These are phyloP conservation scores for Pythium aquatile DNA, from an alignment of 352 stramenopile species.

Conservation along the genomic window DNA sequence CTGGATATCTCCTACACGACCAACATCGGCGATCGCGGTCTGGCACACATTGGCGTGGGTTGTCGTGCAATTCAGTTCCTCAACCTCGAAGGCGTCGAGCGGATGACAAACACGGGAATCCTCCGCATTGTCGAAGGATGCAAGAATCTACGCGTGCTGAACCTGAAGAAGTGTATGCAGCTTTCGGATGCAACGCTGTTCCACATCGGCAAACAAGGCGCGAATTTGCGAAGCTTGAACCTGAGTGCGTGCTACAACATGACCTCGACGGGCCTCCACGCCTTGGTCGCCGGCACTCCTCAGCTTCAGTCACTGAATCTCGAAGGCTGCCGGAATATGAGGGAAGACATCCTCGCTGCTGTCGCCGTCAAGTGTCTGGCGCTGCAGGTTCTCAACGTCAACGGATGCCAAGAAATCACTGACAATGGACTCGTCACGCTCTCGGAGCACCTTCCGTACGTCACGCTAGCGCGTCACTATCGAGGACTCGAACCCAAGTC, in stretches of 20 bases:
- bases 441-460: slow-evolving; percentile 66
- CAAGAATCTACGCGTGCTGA: slow-evolving; percentile 53
- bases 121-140: slow-evolving; percentile 49
- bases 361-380: slow-evolving; percentile 51
- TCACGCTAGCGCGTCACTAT: slow-evolving; percentile 49
- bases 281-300: slow-evolving; percentile 48
- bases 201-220: slow-evolving; percentile 46
- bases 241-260: slow-evolving; percentile 59
- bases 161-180: slow-evolving; percentile 59
- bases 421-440: slow-evolving; percentile 69
- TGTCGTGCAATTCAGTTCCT: slow-evolving; percentile 68
- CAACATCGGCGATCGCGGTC: slow-evolving; percentile 55
- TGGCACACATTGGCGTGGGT: slow-evolving; percentile 44
- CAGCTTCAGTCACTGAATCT: slow-evolving; percentile 65
- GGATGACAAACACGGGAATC: slow-evolving; percentile 50
- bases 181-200: slow-evolving; percentile 47
- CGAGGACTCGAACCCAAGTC: slow-evolving; percentile 56
- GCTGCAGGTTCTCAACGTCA: slow-evolving; percentile 68
- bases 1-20: slow-evolving; percentile 67
- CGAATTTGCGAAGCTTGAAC: slow-evolving; percentile 60
- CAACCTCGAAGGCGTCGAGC: slow-evolving; percentile 67
- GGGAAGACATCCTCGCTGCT: slow-evolving; percentile 63
- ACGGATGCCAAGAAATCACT: slow-evolving; percentile 76
- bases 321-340: slow-evolving; percentile 64
- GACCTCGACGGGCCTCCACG: slow-evolving; percentile 48